A percentile compares a stretch with the other conserved stretches of the same genome.
Evolutionary conservation across 2,329 filamentous ascomycete genomes (phyloP).

Genomic region (Scopulariopsis brevicaulis): DNA sequence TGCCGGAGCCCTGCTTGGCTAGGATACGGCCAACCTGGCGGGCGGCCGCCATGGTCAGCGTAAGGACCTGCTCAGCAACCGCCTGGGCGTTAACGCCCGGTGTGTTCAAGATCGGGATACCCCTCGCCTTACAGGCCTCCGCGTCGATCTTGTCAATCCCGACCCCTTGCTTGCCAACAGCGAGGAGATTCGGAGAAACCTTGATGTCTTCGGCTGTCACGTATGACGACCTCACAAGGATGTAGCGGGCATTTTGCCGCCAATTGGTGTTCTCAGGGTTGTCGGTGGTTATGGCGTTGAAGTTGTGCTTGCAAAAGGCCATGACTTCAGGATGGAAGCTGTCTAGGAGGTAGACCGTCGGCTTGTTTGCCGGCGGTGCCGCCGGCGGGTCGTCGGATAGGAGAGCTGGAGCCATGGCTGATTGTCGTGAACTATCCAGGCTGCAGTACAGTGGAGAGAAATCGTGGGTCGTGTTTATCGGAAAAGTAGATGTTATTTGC

Average conservation of each 20-base stretch:
- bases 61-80: conserved; percentile 67
- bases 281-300: conserved; percentile 22
- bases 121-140: conserved; percentile 55
- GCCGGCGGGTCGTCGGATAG: background rate
- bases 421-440: background rate
- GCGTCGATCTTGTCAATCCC: conserved; percentile 79
- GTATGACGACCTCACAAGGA: conserved; percentile 23
- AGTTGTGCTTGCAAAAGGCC: conserved; percentile 20
- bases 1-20: conserved; percentile 15
- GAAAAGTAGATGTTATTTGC: too few relatives aligned
- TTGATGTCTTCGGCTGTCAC: conserved; percentile 25
- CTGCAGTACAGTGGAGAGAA: background rate
- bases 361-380: conserved; percentile 12
- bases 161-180: conserved; percentile 40
- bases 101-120: conserved; percentile 71
- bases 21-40: conserved; percentile 2
- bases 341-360: conserved; percentile 27
- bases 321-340: conserved; percentile 22
- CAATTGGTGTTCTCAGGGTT: conserved; percentile 23
- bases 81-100: conserved; percentile 72
- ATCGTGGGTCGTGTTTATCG: background rate
- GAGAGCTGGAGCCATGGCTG: conserved; percentile 5
- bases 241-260: conserved; percentile 24
- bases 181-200: conserved; percentile 21
- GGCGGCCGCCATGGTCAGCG: conserved; percentile 50